A percentile compares a stretch with the other conserved stretches of the same genome.
Conservation (phyloP, 1,139 yeast genomes). For the Pichia sp. region DNA sequence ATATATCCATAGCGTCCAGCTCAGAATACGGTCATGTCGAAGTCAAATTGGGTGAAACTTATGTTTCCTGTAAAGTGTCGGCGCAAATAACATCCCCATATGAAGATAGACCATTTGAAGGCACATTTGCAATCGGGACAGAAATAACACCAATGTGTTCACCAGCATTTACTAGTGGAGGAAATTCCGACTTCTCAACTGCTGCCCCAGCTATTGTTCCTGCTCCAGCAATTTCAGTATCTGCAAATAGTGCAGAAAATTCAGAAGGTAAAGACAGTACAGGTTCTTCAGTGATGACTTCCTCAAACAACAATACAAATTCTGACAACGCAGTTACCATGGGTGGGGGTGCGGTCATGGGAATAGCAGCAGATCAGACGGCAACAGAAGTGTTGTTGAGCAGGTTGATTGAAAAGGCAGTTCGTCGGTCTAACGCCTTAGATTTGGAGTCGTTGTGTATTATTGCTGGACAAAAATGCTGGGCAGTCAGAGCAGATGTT, state of each 20-base stretch:
- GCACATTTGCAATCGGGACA: conserved; percentile 75
- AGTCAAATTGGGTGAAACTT: conserved; percentile 68
- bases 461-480: conserved; percentile 84
- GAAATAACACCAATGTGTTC: conserved; percentile 90
- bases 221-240: conserved; percentile 14
- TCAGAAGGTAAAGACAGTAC: background rate
- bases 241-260: background rate
- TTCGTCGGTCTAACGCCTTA: conserved; percentile 82
- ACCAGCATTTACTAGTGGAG: conserved; percentile 68
- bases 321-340: conserved; percentile 6
- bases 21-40: conserved; percentile 75
- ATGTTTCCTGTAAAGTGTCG: conserved; percentile 71
- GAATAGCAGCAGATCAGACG: conserved; percentile 38
- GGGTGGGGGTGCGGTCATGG: conserved; percentile 19
- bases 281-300: background rate
- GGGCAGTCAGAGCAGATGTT: conserved; percentile 87
- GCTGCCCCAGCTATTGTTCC: conserved; percentile 17
- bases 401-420: conserved; percentile 86
- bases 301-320: background rate
- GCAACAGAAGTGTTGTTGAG: conserved; percentile 78
- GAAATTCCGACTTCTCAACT: conserved; percentile 31
- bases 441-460: conserved; percentile 89
- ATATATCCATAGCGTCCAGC: conserved; percentile 55
- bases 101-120: conserved; percentile 93
- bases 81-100: conserved; percentile 78